These are phyloP conservation scores for Arxiozyma slooffiae DNA, from an alignment of 1,139 yeast genomes.

Conservation along the genomic window DNA sequence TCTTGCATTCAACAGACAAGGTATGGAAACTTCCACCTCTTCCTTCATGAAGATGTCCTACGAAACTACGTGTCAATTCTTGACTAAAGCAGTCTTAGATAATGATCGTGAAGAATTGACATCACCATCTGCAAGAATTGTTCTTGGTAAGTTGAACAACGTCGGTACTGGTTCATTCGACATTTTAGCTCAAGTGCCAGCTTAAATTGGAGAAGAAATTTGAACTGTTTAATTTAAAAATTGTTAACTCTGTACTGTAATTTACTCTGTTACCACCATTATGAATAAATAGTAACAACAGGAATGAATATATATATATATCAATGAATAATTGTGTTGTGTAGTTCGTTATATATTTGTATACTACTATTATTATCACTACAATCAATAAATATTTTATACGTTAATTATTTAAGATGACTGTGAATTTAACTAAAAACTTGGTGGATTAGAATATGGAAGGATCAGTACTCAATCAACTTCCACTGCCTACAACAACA, in stretches of 20 bases:
- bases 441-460: too few relatives aligned
- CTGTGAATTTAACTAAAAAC: background rate
- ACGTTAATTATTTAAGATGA: too few relatives aligned
- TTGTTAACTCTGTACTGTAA: background rate
- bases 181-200: constrained; percentile 59
- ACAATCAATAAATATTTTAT: too few relatives aligned
- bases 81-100: constrained; percentile 91
- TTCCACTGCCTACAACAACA: too few relatives aligned
- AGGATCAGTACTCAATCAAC: too few relatives aligned
- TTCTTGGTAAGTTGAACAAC: constrained; percentile 78
- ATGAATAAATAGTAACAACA: background rate
- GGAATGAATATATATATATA: too few relatives aligned
- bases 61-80: constrained; percentile 95
- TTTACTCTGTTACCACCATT: background rate
- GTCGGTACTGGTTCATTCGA: constrained; percentile 98
- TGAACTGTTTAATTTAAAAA: background rate
- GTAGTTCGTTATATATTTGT: background rate
- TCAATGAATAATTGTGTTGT: background rate
- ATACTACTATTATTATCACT: background rate
- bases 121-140: constrained; percentile 92
- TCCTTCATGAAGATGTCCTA: constrained; percentile 98
- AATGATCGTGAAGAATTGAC: constrained; percentile 83
- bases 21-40: constrained; percentile 90
- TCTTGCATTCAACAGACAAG: constrained; percentile 95
- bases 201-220: background rate